These are phyloP conservation scores for Diaporthe caulivora DNA, from an alignment of 2,329 filamentous ascomycete genomes.

Conservation along the genomic window DNA sequence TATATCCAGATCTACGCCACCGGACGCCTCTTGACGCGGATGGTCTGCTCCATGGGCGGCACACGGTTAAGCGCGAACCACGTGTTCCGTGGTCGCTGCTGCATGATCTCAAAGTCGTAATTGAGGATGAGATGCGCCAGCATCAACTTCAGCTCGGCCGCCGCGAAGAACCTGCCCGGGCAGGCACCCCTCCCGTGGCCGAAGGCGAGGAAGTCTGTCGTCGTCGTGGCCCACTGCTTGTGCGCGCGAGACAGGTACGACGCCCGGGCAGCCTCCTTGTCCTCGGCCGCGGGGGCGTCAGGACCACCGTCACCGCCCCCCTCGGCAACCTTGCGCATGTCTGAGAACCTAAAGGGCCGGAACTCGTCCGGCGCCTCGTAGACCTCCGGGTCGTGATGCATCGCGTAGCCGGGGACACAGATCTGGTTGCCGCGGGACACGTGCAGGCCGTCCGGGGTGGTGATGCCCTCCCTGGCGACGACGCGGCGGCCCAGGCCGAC, in stretches of 20 bases:
- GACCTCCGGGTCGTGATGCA: constrained; percentile 49
- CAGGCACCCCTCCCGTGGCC: constrained; percentile 55
- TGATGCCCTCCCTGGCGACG: constrained; percentile 49
- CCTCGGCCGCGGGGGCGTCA: neutral
- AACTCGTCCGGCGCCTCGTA: constrained; percentile 51
- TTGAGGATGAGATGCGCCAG: constrained; percentile 44
- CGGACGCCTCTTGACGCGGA: constrained; percentile 27
- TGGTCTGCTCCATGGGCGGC: constrained; percentile 35
- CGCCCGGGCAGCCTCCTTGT: constrained; percentile 18
- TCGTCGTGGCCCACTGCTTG: constrained; percentile 40
- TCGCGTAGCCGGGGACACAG: constrained; percentile 50
- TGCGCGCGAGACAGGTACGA: constrained; percentile 23
- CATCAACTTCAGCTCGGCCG: constrained; percentile 51
- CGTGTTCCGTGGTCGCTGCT: constrained; percentile 28
- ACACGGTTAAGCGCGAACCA: constrained; percentile 38
- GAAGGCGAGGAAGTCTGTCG: constrained; percentile 47
- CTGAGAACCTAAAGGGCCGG: constrained; percentile 53
- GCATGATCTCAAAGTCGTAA: constrained; percentile 44
- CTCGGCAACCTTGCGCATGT: neutral
- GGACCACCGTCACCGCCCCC: neutral
- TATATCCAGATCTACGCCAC: neutral
- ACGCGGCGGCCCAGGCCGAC: constrained; percentile 52
- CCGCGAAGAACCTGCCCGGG: constrained; percentile 54
- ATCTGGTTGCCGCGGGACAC: constrained; percentile 52
- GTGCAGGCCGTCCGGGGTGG: constrained; percentile 50